These are phyloP conservation scores for Fraxinus xanthoxyloides DNA, from an alignment of 305 asterid genomes.

Conservation along the genomic window DNA sequence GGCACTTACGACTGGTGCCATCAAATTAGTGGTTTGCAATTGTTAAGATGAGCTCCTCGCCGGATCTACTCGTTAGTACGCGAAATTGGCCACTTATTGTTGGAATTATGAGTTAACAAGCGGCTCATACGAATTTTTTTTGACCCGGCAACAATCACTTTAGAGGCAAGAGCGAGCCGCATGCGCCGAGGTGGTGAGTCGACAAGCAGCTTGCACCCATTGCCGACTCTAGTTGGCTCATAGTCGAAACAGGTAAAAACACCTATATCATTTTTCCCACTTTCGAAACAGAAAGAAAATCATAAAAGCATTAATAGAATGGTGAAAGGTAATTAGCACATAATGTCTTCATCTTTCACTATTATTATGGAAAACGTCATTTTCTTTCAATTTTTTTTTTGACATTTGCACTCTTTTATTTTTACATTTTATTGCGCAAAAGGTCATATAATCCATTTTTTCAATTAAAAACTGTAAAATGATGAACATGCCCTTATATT, in stretches of 20 bases:
- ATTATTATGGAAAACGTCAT: too few species aligned
- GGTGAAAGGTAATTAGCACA: too few species aligned
- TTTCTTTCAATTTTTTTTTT: too few species aligned
- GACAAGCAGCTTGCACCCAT: background rate
- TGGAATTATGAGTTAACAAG: background rate
- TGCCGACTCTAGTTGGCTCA: background rate
- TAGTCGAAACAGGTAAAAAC: background rate
- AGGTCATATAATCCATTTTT: too few species aligned
- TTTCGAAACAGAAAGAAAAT: background rate
- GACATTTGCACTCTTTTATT: too few species aligned
- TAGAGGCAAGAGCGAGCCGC: background rate
- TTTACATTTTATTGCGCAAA: too few species aligned
- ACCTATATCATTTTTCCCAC: background rate
- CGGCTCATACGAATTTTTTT: background rate
- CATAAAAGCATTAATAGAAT: too few species aligned
- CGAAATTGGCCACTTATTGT: background rate
- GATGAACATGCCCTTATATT: too few species aligned
- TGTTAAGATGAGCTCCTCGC: background rate
- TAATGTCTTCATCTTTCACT: too few species aligned
- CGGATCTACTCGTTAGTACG: background rate
- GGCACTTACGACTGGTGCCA: background rate
- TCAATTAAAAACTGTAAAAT: too few species aligned
- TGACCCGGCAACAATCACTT: background rate
- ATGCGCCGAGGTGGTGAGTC: background rate
- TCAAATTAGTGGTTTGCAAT: background rate